Evolutionary conservation across 1,284 basidiomycete species (phyloP).

Genomic region (Cryptococcus depauperatus): DNA sequence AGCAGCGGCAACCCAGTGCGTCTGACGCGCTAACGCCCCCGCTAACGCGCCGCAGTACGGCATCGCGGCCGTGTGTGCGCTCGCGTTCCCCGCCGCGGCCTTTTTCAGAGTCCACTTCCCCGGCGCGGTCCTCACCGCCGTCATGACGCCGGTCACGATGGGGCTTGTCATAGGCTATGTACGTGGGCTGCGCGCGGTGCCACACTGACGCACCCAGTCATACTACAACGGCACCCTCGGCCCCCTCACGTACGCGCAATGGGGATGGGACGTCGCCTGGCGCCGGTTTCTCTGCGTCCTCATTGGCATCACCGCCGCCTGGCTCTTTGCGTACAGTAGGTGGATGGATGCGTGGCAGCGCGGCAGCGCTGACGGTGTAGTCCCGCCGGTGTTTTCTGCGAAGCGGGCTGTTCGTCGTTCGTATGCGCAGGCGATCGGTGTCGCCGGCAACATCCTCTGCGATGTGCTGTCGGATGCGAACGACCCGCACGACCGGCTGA

Average conservation of each 20-base stretch:
- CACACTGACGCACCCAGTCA: constrained; percentile 15
- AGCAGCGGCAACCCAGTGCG: constrained; percentile 56
- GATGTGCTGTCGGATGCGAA: constrained; percentile 44
- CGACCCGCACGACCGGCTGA: constrained; percentile 27
- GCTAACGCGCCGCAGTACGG: constrained; percentile 50
- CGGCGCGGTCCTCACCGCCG: constrained; percentile 49
- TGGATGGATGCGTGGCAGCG: neutral
- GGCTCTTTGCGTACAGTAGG: constrained; percentile 37
- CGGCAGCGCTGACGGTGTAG: constrained; percentile 12
- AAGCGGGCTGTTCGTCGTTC: constrained; percentile 42
- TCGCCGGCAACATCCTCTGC: constrained; percentile 44
- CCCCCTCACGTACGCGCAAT: constrained; percentile 35
- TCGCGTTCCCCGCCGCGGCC: constrained; percentile 59
- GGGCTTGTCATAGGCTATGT: constrained; percentile 61
- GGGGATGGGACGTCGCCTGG: constrained; percentile 49
- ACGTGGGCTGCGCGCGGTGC: neutral
- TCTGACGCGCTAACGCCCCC: neutral
- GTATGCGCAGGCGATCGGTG: constrained; percentile 43
- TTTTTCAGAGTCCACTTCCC: constrained; percentile 62
- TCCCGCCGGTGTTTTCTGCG: constrained; percentile 45
- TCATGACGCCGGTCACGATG: constrained; percentile 66
- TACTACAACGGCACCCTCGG: constrained; percentile 37
- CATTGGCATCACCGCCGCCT: constrained; percentile 39
- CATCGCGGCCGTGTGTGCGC: constrained; percentile 59
- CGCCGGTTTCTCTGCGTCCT: constrained; percentile 44